A percentile compares a stretch with the other conserved stretches of the same genome.
phyloP scores from a whole-genome alignment of 2,329 filamentous ascomycete genomes.

The Verticillium longisporum region DNA sequence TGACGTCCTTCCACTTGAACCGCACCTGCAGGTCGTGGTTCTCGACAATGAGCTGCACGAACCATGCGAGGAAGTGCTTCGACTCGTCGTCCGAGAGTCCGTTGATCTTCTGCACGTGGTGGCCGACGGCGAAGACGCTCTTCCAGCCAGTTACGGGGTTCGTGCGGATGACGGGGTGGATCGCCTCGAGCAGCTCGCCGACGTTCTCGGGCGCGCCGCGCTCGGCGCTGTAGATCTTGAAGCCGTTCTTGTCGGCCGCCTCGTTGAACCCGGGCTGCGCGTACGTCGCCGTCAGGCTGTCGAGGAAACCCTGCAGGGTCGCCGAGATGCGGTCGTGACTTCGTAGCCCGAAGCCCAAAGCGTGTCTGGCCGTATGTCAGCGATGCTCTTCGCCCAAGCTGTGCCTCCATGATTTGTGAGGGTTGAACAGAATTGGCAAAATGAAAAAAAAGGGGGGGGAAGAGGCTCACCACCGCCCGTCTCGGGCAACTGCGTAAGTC shows the following conservation, averaged over 20 bases:
- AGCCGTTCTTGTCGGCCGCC: constrained; percentile 34
- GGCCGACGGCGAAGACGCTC: constrained; percentile 43
- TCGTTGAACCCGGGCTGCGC: constrained; percentile 43
- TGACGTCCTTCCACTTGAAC: constrained; percentile 32
- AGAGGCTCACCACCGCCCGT: constrained; percentile 40
- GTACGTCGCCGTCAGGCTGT: constrained; percentile 49
- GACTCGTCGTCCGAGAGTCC: constrained; percentile 40
- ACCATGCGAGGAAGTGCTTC: constrained; percentile 40
- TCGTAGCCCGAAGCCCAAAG: constrained; percentile 64
- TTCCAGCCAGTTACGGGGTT: constrained; percentile 55
- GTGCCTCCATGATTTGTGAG: too few relatives aligned
- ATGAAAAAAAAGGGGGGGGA: background rate
- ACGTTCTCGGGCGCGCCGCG: constrained; percentile 45
- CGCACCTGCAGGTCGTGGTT: constrained; percentile 52
- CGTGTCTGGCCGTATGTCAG: constrained; percentile 34
- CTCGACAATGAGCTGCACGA: constrained; percentile 41
- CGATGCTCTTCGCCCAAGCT: too few relatives aligned
- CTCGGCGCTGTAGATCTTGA: constrained; percentile 35
- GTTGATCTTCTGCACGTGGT: constrained; percentile 44
- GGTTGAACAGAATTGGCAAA: too few relatives aligned
- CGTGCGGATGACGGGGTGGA: constrained; percentile 49
- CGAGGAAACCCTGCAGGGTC: constrained; percentile 50
- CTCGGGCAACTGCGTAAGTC: constrained; percentile 44
- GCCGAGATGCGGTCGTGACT: constrained; percentile 57
- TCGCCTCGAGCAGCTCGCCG: constrained; percentile 37